Evolutionary conservation across 1,284 basidiomycete genomes (phyloP), one percentile per base, ranked within the genome.

Genomic region (Leccinum cinnamomeum): DNA sequence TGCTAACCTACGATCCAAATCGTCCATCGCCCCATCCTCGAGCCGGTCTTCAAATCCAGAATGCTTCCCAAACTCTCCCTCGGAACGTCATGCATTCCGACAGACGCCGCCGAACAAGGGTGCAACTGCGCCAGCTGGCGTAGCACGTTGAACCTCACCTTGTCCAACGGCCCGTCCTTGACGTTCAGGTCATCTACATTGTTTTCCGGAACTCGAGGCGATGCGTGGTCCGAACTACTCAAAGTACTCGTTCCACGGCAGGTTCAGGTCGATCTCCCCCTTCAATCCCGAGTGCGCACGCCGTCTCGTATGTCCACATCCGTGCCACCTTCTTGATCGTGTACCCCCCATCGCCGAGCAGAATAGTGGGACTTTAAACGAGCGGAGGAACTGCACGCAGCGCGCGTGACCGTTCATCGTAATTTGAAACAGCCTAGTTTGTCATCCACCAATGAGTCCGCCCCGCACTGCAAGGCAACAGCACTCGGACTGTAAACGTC

Each of bases 151-250:
- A 81, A 91, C 88, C 89, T 87, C 58, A 97, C 88, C 64, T 84
- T 84, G 63, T 97, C 90, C 20, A 99, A 77, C 55, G 93, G 93
- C 0, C 83, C 84, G 69, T 95, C 90, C 67, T 86, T 86, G 60
- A 91, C 78, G 75, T 99, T 99, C 71, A 93, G 79, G 74, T 99
- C 95, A 65, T 97, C 95, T 89, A 97, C 94, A 72, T 98, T 98
- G 67, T 91, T 98, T 62, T 84, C 84, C 10, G 89, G 84, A 3
- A 99, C 96, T 98, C 95, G 33, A 99, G 82, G 68, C 96, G 86
- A 78, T 97, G 98, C 95, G 84, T 11, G 97, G 97, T 0, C 96
- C 97, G 76, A 96, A 99, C 88, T 96, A 99, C 75, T 98, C 96
- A 74, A 98, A 94, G 76, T 30, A 30, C 7, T 30, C 28, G 28